Conservation (phyloP, 1,284 basidiomycete species). For the Omphalotus olearius region DNA sequence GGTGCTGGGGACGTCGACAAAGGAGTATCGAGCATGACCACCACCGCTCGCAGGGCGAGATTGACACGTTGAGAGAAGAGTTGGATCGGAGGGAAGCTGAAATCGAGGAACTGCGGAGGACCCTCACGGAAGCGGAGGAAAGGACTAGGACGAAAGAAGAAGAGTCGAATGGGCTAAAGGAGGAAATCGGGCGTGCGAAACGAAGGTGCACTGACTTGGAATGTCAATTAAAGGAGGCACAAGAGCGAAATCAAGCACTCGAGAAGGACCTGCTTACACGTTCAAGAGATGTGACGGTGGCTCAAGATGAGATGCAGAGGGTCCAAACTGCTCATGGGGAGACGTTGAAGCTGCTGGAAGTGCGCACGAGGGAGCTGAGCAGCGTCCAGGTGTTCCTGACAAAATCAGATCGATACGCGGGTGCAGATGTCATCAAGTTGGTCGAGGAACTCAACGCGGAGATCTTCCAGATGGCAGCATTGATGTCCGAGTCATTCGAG, state of each 20-base stretch:
- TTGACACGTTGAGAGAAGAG: not conserved
- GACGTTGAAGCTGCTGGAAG: slow-evolving; percentile 1
- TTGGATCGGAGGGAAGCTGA: slow-evolving; percentile 1
- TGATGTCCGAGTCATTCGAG: slow-evolving; percentile 23
- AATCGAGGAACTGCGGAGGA: not conserved
- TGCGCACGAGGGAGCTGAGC: slow-evolving; percentile 12
- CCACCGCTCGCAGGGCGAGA: not conserved
- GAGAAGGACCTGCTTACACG: not conserved
- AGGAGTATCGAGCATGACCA: too few species aligned
- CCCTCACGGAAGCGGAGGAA: not conserved
- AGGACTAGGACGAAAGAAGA: not conserved
- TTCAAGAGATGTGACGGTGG: not conserved
- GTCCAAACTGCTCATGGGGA: not conserved
- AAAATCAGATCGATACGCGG: slow-evolving; percentile 9
- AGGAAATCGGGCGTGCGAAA: slow-evolving; percentile 1
- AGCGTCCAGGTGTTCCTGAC: slow-evolving; percentile 12
- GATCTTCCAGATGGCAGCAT: slow-evolving; percentile 23
- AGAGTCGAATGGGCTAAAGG: slow-evolving; percentile 1
- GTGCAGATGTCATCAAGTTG: slow-evolving; percentile 20
- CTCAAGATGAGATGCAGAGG: not conserved
- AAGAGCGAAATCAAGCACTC: not conserved
- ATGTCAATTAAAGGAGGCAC: not conserved
- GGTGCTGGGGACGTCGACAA: not conserved
- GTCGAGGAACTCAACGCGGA: slow-evolving; percentile 22
- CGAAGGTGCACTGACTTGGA: not conserved